Base-by-base conservation (phyloP, 495 filamentous ascomycete species). In the Zalerion maritima region DNA sequence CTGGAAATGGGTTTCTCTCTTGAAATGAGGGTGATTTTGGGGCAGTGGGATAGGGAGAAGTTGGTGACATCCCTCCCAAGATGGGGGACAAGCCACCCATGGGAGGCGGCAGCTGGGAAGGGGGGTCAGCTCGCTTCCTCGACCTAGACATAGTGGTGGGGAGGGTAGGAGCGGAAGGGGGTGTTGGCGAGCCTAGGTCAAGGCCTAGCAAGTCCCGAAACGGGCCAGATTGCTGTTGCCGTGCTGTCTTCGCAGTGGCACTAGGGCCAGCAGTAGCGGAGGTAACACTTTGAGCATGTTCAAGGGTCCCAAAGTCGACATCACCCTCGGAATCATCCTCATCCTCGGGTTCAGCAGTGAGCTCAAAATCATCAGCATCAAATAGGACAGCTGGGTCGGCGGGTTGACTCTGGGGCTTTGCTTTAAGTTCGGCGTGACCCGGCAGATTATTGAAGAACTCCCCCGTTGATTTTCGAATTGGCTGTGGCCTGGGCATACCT, bases 1-100 rank as follows among this genome's bases (percentile, higher is more conserved):
- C 47, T 28, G 53, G 41, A 29, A 61, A 61, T 2, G 61, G 57
- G 34, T 64, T 64, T 20, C 57, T 54, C 21, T 59, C 52, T 11
- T 62, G 58, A 28, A 65, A 68, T 0, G 64, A 62, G 5, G 62
- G 62, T 8, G 64, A 62, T 37, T 60, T 65, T 12, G 62, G 56
- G 2, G 61, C 51, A 32, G 60, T 51, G 5, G 60, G 54, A 35
- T 66, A 50, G 5, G 49, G 41, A 15, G 38, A 31, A 19, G 32
- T 43, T 2, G 43, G 28, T 3, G 24, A 6, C 8, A 30, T 8
- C n/a, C 20, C 25, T 2, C 21, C 21, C 1, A 46, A 27, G 20
- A 26, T 41, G n/a, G n/a, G n/a, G n/a, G n/a, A n/a, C n/a, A n/a
- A n/a, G n/a, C n/a, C n/a, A n/a, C n/a, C n/a, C 8, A 41, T 25